These are phyloP conservation scores for Chenopodium formosanum DNA, from an alignment of 148 eudicot species.

Conservation along the genomic window DNA sequence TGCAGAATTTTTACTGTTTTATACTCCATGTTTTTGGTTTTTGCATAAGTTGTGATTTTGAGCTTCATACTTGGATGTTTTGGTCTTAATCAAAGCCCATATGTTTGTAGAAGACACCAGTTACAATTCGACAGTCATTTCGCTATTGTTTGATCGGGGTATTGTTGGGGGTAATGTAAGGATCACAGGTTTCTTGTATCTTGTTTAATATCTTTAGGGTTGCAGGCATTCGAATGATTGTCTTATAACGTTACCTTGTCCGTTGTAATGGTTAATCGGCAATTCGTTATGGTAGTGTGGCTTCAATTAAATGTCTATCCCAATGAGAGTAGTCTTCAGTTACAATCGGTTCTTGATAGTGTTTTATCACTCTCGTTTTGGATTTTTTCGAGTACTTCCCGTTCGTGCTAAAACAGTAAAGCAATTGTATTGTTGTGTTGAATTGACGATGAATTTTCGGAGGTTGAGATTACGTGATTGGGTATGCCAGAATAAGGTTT, in stretches of 20 bases:
- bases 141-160: background rate
- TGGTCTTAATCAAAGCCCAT: background rate
- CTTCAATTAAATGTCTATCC: no score
- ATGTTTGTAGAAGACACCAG: no score
- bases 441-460: background rate
- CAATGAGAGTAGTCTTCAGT: no score
- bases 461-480: background rate
- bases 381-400: background rate
- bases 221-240: no score
- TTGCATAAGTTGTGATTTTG: background rate
- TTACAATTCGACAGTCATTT: background rate
- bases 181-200: background rate
- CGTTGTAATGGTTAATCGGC: no score
- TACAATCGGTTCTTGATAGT: no score
- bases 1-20: background rate
- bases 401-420: background rate
- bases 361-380: no score
- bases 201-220: background rate
- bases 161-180: background rate
- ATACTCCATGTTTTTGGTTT: no score
- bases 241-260: no score
- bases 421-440: background rate
- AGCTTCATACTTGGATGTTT: background rate
- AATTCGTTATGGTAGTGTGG: no score
- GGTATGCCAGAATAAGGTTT: background rate